Conservation (phyloP, 257 asterid species). For the Misopates orontium region DNA sequence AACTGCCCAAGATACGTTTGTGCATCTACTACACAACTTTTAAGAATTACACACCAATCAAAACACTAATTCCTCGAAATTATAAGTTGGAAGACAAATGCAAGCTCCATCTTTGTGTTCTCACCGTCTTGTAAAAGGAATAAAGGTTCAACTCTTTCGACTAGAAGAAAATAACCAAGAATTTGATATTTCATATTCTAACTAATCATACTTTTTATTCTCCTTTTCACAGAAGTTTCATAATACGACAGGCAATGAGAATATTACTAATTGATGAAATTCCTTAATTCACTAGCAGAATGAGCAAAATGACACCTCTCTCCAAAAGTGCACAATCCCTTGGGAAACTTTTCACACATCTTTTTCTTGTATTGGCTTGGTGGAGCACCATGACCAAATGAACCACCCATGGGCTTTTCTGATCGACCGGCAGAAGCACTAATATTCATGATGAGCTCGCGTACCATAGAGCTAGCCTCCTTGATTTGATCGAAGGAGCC, state of each 20-base stretch:
- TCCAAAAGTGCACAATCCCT: slow-evolving; percentile 51
- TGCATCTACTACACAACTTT: too few relatives aligned
- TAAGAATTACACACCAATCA: too few relatives aligned
- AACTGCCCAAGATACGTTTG: too few relatives aligned
- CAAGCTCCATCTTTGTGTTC: too few relatives aligned
- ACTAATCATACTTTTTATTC: background rate
- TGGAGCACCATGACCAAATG: slow-evolving; percentile 25
- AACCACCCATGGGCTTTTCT: slow-evolving; percentile 29
- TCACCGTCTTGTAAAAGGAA: too few relatives aligned
- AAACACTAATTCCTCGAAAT: too few relatives aligned
- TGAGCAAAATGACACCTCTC: slow-evolving; percentile 56
- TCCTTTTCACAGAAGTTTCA: background rate
- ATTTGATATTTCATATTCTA: background rate
- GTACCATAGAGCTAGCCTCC: slow-evolving; percentile 52
- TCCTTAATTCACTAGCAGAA: slow-evolving; percentile 41
- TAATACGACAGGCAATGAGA: too few relatives aligned
- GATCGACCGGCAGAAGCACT: slow-evolving; percentile 22
- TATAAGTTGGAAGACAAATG: too few relatives aligned
- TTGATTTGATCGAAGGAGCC: slow-evolving; percentile 62
- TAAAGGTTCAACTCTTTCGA: too few relatives aligned
- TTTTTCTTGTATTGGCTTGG: slow-evolving; percentile 39
- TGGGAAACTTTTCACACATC: slow-evolving; percentile 48
- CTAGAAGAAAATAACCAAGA: too few relatives aligned
- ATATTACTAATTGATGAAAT: background rate
- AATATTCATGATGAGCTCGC: slow-evolving; percentile 38